These are phyloP conservation scores for Vitis rotundifolia DNA, from an alignment of 164 flowering plant species.

Conservation along the genomic window DNA sequence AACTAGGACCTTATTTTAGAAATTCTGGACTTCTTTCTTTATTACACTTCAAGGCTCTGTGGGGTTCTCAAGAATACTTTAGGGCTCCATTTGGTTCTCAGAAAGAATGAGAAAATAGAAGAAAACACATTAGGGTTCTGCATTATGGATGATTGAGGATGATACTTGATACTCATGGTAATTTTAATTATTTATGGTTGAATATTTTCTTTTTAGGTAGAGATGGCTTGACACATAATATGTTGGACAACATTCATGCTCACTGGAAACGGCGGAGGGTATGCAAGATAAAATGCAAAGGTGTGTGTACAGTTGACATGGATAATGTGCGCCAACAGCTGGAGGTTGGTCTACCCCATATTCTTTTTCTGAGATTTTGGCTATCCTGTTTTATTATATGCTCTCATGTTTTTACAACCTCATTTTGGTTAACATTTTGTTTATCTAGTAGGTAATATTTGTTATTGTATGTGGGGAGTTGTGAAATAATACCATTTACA, in stretches of 20 bases:
- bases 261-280: slow-evolving; percentile 86
- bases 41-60: too few relatives aligned
- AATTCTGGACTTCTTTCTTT: too few relatives aligned
- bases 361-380: not conserved
- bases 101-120: too few relatives aligned
- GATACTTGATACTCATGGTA: not conserved
- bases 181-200: not conserved
- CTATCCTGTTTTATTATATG: not conserved
- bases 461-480: too few relatives aligned
- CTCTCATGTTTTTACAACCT: too few relatives aligned
- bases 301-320: slow-evolving; percentile 98
- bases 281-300: slow-evolving; percentile 94
- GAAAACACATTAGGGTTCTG: not conserved
- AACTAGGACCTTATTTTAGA: too few relatives aligned
- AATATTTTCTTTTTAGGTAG: slow-evolving; percentile 50
- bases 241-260: slow-evolving; percentile 96
- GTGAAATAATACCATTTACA: too few relatives aligned
- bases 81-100: too few relatives aligned
- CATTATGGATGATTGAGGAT: not conserved
- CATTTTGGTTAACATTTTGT: too few relatives aligned
- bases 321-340: slow-evolving; percentile 76
- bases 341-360: slow-evolving; percentile 59
- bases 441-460: too few relatives aligned
- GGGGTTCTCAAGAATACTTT: too few relatives aligned
- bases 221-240: slow-evolving; percentile 95